Evolutionary conservation across 176 grass and related monocot genomes (phyloP), one percentile per base, ranked within the genome.

Genomic region (Bothriochloa decipiens): DNA sequence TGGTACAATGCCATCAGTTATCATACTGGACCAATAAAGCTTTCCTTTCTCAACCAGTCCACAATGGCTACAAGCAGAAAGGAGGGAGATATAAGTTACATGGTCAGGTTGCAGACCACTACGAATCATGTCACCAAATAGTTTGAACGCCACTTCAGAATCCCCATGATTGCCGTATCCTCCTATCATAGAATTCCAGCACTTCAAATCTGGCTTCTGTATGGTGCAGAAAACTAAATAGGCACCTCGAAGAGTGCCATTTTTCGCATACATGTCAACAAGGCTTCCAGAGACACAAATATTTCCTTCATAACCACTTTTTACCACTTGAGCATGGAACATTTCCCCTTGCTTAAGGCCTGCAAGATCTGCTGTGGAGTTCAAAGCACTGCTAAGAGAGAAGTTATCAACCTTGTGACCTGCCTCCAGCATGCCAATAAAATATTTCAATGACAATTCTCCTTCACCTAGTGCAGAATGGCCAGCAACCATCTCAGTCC

Each of bases 401-500:
- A 98, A 98, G 41, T 78, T 91, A 85, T 95, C 96, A 5, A 93
- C 87, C 83, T 90, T 91, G 63, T 98, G 82, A 26, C 93, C 91
- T 77, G 85, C 85, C 28, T 65, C 66, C 79, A 89, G 86, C 91
- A 98, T 93, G 27, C 32, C 84, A 74, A 84, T 43, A 58, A 98
- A 95, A 58, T 98, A 95, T 68, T 46, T 90, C 77, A 98, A 76
- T 20, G 89, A 89, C 42, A 95, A n/a, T 82, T 95, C 93, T 74
- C 85, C 92, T 77, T 91, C 89, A 0, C 91, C 92, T 61, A 92
- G 76, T 16, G 81, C 86, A 74, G 92, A 90, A 68, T 95, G 87
- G 55, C 87, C 95, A 11, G 92, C 91, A 83, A 95, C 87, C 96
- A 98, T 98, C 86, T 98, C 96, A 2, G 92, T 98, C 96, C 96